Percentiles rank a stretch among this genome's conserved stretches.
Conservation (phyloP, 1,284 basidiomycete genomes). For the Ceratobasidium sp. region DNA sequence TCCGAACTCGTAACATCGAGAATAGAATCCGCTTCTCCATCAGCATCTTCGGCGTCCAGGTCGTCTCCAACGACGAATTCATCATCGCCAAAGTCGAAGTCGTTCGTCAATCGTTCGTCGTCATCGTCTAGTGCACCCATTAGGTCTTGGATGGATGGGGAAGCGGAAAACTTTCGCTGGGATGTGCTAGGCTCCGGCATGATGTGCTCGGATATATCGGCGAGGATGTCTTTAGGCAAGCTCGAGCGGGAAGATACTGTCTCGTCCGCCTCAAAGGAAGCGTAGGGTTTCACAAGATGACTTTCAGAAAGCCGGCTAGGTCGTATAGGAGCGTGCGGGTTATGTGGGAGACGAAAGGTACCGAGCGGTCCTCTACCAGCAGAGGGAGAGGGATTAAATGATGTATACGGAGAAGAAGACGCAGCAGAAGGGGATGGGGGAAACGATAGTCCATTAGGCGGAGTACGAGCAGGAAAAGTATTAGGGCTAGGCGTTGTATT, state of each 20-base stretch:
- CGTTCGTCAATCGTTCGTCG: slow-evolving; percentile 31
- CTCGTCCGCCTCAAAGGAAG: slow-evolving; percentile 31
- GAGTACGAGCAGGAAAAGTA: neutral
- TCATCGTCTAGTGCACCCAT: neutral
- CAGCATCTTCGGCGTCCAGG: slow-evolving; percentile 24
- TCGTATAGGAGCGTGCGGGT: slow-evolving; percentile 22
- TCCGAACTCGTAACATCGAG: slow-evolving; percentile 23
- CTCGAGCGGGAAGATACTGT: slow-evolving; percentile 17
- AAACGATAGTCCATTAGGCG: neutral
- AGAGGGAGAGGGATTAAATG: slow-evolving; percentile 20
- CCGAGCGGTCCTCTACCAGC: slow-evolving; percentile 30
- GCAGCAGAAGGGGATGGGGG: neutral
- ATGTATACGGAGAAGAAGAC: neutral
- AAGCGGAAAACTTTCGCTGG: neutral
- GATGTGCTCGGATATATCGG: neutral
- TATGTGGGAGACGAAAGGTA: slow-evolving; percentile 32
- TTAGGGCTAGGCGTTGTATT: slow-evolving; percentile 34
- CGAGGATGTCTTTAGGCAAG: slow-evolving; percentile 14
- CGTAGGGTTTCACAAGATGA: slow-evolving; percentile 31
- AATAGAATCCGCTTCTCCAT: slow-evolving; percentile 17
- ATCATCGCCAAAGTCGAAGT: slow-evolving; percentile 29
- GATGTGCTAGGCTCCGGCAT: neutral
- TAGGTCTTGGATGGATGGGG: neutral
- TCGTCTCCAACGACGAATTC: slow-evolving; percentile 23
- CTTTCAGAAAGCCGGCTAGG: slow-evolving; percentile 37